phyloP scores from a whole-genome alignment of 108 stramenopile genomes.

The Cyclotella distinguenda region DNA sequence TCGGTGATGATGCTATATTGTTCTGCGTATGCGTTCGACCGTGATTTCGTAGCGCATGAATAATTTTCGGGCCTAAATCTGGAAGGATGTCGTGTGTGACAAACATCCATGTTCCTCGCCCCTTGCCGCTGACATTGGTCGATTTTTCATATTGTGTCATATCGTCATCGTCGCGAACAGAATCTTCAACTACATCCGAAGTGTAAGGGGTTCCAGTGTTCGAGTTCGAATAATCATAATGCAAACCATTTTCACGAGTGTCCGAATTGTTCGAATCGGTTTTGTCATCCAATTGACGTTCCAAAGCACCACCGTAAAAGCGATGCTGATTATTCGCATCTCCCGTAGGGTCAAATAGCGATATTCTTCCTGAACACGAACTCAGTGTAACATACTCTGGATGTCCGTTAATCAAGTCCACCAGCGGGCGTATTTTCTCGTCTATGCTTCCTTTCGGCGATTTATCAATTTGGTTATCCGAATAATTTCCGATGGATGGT shows the following conservation, averaged over 20 bases:
- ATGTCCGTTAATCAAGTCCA: constrained; percentile 77
- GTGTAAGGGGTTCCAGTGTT: too few species aligned
- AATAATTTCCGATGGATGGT: background rate
- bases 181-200: too few species aligned
- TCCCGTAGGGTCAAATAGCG: constrained; percentile 75
- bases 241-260: too few species aligned
- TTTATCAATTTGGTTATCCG: constrained; percentile 48
- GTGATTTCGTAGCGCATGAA: constrained; percentile 34
- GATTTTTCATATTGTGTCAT: constrained; percentile 3
- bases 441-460: constrained; percentile 85
- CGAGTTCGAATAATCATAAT: too few species aligned
- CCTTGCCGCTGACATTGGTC: constrained; percentile 61
- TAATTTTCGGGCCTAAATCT: constrained; percentile 36
- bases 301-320: background rate
- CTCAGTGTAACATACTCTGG: constrained; percentile 73
- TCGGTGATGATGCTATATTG: background rate
- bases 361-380: constrained; percentile 83
- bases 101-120: constrained; percentile 72
- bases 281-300: constrained; percentile 1
- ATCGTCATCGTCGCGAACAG: background rate
- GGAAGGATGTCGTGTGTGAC: constrained; percentile 62
- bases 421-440: constrained; percentile 65
- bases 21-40: background rate
- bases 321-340: background rate
- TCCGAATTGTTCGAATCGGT: constrained; percentile 7